phyloP scores from a whole-genome alignment of 139 green algal species.

The Haematococcus sp. region DNA sequence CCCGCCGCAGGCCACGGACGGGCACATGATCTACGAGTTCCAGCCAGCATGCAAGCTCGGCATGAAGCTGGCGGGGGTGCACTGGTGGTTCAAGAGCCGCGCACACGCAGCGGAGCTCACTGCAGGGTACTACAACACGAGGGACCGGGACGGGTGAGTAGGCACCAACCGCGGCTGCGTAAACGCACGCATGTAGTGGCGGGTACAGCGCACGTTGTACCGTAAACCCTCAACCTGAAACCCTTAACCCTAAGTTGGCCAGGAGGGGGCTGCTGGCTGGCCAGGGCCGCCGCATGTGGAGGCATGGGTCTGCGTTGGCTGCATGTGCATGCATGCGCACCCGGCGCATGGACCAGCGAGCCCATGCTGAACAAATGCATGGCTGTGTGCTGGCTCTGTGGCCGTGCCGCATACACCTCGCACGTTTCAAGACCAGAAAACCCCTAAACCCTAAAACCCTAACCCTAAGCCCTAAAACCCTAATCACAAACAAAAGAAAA shows the following conservation, averaged over 20 bases:
- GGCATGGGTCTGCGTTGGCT: too few relatives aligned
- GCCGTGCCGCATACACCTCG: too few relatives aligned
- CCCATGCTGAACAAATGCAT: too few relatives aligned
- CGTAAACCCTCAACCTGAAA: not conserved
- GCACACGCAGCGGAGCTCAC: slow-evolving; percentile 96
- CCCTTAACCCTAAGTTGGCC: not conserved
- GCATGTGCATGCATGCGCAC: too few relatives aligned
- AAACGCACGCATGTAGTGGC: slow-evolving; percentile 12
- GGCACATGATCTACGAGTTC: slow-evolving; percentile 69
- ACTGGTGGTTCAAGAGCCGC: slow-evolving; percentile 98
- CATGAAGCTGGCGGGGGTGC: slow-evolving; percentile 94
- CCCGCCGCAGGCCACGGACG: slow-evolving; percentile 41
- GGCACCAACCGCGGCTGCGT: not conserved
- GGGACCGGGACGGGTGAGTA: slow-evolving; percentile 73
- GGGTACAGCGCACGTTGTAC: not conserved
- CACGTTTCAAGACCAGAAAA: too few relatives aligned
- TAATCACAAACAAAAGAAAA: too few relatives aligned
- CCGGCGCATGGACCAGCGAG: too few relatives aligned
- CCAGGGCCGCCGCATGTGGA: not conserved
- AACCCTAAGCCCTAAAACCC: too few relatives aligned
- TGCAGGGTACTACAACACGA: slow-evolving; percentile 97
- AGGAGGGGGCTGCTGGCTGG: not conserved
- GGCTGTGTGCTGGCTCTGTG: too few relatives aligned
- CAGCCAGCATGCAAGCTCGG: slow-evolving; percentile 65
- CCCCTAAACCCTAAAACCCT: too few relatives aligned